A percentile compares a stretch with the other conserved stretches of the same genome.
Evolutionary conservation across 371 early-diverging fungal genomes (phyloP).

Genomic region (Mortierella sp.): DNA sequence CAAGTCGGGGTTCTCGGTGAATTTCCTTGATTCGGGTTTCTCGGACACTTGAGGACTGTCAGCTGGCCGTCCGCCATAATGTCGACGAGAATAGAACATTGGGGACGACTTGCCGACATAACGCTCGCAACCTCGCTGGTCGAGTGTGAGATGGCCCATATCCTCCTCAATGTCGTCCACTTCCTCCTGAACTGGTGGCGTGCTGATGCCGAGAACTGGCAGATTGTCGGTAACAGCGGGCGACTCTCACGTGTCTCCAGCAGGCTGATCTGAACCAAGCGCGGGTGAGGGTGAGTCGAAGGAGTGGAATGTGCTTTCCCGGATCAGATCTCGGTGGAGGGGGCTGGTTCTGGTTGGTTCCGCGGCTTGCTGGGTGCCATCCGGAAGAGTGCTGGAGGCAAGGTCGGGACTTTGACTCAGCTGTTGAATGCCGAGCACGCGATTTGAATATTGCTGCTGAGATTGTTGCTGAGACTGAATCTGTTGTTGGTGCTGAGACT

Average conservation of each 20-base stretch:
- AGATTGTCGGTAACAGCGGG: conserved; percentile 16
- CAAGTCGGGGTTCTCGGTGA: conserved; percentile 44
- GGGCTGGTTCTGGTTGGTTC: conserved; percentile 23
- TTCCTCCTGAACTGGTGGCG: conserved; percentile 28
- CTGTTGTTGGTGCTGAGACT: conserved; percentile 21
- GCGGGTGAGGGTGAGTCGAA: conserved; percentile 47
- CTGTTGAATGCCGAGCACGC: conserved; percentile 13
- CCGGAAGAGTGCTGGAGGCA: conserved; percentile 15
- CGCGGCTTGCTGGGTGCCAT: conserved; percentile 11
- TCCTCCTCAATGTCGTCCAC: conserved; percentile 52
- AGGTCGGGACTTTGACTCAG: conserved; percentile 30
- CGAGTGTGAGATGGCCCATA: conserved; percentile 44
- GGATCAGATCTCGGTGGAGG: conserved; percentile 33
- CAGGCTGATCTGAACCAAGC: conserved; percentile 36
- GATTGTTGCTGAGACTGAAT: conserved; percentile 17
- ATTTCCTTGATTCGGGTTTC: conserved; percentile 25
- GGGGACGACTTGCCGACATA: conserved; percentile 57
- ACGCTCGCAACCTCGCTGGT: conserved; percentile 41
- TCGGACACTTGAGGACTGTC: background rate
- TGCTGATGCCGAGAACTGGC: conserved; percentile 17
- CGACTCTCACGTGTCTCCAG: conserved; percentile 20
- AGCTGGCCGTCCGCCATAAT: conserved; percentile 10
- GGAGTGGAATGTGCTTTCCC: conserved; percentile 37
- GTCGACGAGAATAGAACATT: conserved; percentile 37
- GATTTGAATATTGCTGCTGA: conserved; percentile 24